Evolutionary conservation across 257 asterid genomes (phyloP), one percentile per base, ranked within the genome.

Genomic region (Thymus quinquecostatus): DNA sequence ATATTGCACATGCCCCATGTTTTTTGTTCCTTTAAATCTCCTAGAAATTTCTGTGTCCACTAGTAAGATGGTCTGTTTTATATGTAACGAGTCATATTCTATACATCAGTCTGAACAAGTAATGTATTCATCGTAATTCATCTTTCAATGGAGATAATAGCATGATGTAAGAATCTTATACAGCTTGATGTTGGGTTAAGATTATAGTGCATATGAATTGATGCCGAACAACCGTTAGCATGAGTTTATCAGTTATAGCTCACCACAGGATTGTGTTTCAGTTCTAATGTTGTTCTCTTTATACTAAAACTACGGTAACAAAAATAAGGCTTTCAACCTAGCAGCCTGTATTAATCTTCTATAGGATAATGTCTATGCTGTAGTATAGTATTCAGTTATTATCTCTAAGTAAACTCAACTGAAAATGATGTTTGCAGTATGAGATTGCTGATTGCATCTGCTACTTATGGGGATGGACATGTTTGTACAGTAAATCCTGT

Each of bases 111-210:
- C 51, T 67, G 66, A 68, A 44, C 53, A 27, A 51, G 61, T 10
- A 49, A 2, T 47, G 14, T 53, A 60, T 33, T 57, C 50, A 57
- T 45, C 48, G 13, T 69, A 72, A 54, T 62, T 56, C 64, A 60
- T 55, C 1, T 10, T 47, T 43, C 32, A 21, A 1, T 11, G 62
- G 66, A 59, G 47, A 44, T 69, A 56, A 29, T 43, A 38, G 11
- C 43, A 43, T 70, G 57, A 44, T 10, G 45, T 54, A 56, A 38
- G 41, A 3, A 10, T 12, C 33, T 77, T 32, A 60, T 62, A 55
- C 41, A 56, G 60, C 67, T 74, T 32, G 44, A 34, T 49, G 50
- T 66, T 66, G 70, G 38, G 47, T 60, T 34, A 56, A 66, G 57
- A 66, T 63, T 13, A 13, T 47, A 5, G 48, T 14, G 34, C 60